Base-by-base conservation (phyloP, 2,329 filamentous ascomycete genomes). In the Pseudogymnoascus sp. region DNA sequence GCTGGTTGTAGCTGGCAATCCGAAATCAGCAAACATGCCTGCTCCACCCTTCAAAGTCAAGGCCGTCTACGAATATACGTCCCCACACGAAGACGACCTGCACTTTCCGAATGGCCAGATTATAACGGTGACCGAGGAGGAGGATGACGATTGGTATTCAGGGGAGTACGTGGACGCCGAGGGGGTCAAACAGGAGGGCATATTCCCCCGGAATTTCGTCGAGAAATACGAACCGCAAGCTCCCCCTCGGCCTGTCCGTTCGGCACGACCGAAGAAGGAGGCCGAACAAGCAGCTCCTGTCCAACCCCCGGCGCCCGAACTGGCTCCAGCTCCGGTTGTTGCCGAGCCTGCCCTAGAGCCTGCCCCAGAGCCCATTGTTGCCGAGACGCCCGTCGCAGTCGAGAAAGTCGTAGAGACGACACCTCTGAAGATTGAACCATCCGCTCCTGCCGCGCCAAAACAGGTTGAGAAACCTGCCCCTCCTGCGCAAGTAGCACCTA, bases 151-250 rank as follows among this genome's bases (percentile, higher is more conserved):
- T 74, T 97, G 92, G 94, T 96, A 94, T 74, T 85, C 84, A 67
- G 93, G 94, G 69, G 89, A 94, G 76, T 97, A 96, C 75, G 79
- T 86, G 67, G 90, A 95, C 76, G 84, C 86, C 65, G 77, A 81
- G 61, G 94, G 94, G 63, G 77, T 76, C 66, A 91, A 88, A 76
- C 84, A 87, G 73, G 87, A 92, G 72, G 93, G 93, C 69, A 89
- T 97, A 70, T 97, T 97, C 75, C 93, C 92, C 61, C 88, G 89
- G 74, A 99, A 97, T 78, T 99, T 99, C 74, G 94, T 99, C 72
- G 94, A 99, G 77, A 91, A 88, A 77, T 95, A 91, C 76, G 93
- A 97, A 75, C 94, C 94, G 38, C 89, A 87, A 63, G 89, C 93
- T 67, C 94, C 94, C 65, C 91, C 92, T 65, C 86, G 94, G 64